Base-by-base conservation (phyloP, 1,139 yeast genomes). In the Taphrina sp. region DNA sequence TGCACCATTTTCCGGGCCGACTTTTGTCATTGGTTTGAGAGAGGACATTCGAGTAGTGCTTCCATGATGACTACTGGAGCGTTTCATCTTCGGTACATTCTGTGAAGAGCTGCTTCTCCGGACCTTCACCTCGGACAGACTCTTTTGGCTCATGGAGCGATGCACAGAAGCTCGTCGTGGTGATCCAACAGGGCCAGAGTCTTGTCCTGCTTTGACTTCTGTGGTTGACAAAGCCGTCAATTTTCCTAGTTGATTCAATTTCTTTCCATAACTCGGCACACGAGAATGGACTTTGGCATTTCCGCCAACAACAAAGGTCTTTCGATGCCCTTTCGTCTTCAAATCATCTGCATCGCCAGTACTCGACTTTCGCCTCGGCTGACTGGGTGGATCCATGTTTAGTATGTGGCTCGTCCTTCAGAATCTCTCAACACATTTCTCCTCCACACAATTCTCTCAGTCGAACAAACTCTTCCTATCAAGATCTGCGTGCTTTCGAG, bases 251-350 rank as follows among this genome's bases (percentile, higher is more conserved):
- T 49, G 54, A 33, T 49, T 49, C 34, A 49, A 24, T n/a, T 49
- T 49, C 34, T 49, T 49, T 34, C 54, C 54, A 39, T 49, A 49
- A 39, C 54, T 49, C 14, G 54, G 54, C 12, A 49, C 36, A 17
- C 54, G 38, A 17, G 33, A 28, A 39, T 49, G 54, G 24, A 36
- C 39, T 10, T 42, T 31, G 3, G 54, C 34, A 23, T 43, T 38
- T 5, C 44, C 53, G 19, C 45, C 45, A 3, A 49, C 54, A 7
- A 38, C 46, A 17, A 49, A 49, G 5, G 54, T 22, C 41, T 49
- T 49, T 7, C 54, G 45, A 16, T 49, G 54, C 20, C 38, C 39
- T n/a, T 42, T 39, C 12, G 23, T 29, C 26, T 33, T 49, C 8
- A 24, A 4, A 7, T 49, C 54, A n/a, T 49, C 46, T 12, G 12